A percentile compares a stretch with the other conserved stretches of the same genome.
Evolutionary conservation across 192 early-diverging fungal species (phyloP).

Genomic region (Cetraspora pellucida): DNA sequence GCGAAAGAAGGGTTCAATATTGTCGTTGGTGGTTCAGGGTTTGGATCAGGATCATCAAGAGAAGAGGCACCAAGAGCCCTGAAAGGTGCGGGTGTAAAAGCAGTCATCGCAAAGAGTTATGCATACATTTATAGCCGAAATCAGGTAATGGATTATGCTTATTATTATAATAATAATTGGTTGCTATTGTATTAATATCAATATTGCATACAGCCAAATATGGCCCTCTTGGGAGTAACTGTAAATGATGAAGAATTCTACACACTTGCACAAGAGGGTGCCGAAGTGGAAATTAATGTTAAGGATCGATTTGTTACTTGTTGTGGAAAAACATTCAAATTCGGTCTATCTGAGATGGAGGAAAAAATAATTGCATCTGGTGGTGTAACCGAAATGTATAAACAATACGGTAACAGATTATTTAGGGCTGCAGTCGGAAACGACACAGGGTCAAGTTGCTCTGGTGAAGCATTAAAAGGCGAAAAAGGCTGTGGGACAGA

Average conservation of each 20-base stretch:
- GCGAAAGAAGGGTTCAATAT: constrained; percentile 66
- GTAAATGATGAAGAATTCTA: constrained; percentile 78
- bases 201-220: constrained; percentile 56
- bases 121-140: constrained; percentile 83
- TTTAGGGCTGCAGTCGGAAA: constrained; percentile 71
- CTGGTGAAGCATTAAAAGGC: constrained; percentile 27
- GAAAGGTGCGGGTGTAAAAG: constrained; percentile 68
- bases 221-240: constrained; percentile 77
- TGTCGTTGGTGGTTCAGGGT: constrained; percentile 72
- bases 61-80: constrained; percentile 80
- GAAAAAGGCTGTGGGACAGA: constrained; percentile 18
- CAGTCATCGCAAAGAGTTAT: constrained; percentile 80
- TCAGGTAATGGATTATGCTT: constrained; percentile 44
- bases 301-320: constrained; percentile 65
- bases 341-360: constrained; percentile 72
- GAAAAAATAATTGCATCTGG: constrained; percentile 72
- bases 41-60: constrained; percentile 77
- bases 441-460: constrained; percentile 31
- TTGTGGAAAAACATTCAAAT: constrained; percentile 58
- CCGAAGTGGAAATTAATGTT: constrained; percentile 70
- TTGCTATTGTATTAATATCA: background rate
- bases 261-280: constrained; percentile 70
- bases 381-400: constrained; percentile 81
- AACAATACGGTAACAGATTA: constrained; percentile 70
- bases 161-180: background rate